Evolutionary conservation across 148 eudicot species (phyloP).

Genomic region (Polygonum maritimum): DNA sequence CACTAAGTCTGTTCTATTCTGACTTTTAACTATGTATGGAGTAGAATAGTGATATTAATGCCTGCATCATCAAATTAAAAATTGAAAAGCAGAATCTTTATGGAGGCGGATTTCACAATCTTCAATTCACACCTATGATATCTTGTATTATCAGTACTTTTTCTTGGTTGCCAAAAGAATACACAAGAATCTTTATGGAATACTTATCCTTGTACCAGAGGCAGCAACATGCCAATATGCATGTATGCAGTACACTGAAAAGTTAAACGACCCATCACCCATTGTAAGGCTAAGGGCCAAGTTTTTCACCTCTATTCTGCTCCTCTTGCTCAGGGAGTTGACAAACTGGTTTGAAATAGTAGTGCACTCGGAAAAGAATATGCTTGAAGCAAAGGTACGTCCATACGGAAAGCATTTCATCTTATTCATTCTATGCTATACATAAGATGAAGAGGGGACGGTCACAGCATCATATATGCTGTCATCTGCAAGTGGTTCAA

Average conservation of each 20-base stretch:
- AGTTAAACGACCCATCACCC: not conserved
- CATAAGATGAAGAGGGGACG: not conserved
- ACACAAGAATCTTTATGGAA: not conserved
- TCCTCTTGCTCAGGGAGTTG: not conserved
- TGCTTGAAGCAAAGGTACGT: not conserved
- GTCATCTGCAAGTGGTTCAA: not conserved
- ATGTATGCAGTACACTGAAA: not conserved
- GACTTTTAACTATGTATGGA: no score
- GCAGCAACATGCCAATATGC: not conserved
- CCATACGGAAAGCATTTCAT: not conserved
- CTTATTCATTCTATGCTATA: not conserved
- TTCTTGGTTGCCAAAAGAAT: not conserved
- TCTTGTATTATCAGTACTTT: not conserved
- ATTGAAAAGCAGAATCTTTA: no score
- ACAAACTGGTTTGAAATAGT: not conserved
- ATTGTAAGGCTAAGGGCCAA: not conserved
- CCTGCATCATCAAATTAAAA: no score
- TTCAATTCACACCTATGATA: not conserved
- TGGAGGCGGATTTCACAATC: not conserved
- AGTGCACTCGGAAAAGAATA: not conserved
- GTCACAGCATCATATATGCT: not conserved
- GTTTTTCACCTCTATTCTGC: not conserved
- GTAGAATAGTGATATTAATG: no score
- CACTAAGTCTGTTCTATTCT: not conserved
- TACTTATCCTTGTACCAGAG: slow-evolving; percentile 3